These are phyloP conservation scores for Arctostaphylos glauca DNA, from an alignment of 148 eudicot species.

Conservation along the genomic window DNA sequence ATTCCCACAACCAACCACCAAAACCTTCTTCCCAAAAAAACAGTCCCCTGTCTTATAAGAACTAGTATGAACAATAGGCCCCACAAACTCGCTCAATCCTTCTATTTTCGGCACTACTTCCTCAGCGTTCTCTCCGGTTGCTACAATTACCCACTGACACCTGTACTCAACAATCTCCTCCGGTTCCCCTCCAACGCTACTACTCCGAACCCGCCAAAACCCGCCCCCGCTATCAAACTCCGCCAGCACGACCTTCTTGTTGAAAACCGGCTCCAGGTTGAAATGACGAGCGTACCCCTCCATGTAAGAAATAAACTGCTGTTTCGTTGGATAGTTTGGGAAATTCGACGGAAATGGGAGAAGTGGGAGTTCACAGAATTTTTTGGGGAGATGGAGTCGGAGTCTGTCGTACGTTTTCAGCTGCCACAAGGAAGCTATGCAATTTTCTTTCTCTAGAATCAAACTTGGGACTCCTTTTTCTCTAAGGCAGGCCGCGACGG, in stretches of 20 bases:
- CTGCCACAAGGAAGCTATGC: constrained; percentile 68
- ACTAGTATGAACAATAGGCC: constrained; percentile 48
- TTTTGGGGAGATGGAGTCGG: constrained; percentile 62
- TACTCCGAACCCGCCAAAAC: constrained; percentile 41
- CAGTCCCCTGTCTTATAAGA: constrained; percentile 50
- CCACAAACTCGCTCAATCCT: constrained; percentile 42
- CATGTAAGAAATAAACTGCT: constrained; percentile 52
- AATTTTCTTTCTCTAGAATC: constrained; percentile 47
- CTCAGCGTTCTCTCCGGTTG: constrained; percentile 75
- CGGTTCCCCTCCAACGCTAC: constrained; percentile 15
- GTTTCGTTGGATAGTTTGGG: constrained; percentile 62
- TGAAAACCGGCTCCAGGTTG: constrained; percentile 34
- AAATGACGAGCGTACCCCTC: constrained; percentile 41
- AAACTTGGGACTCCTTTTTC: constrained; percentile 44
- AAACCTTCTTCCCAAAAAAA: constrained; percentile 39
- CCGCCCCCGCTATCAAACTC: constrained; percentile 31
- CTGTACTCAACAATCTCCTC: constrained; percentile 30
- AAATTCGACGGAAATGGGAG: constrained; percentile 48
- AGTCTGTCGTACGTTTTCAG: constrained; percentile 60
- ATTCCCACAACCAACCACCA: constrained; percentile 82
- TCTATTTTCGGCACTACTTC: constrained; percentile 39
- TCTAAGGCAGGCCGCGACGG: constrained; percentile 51
- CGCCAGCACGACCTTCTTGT: constrained; percentile 36
- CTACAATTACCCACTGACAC: constrained; percentile 55
- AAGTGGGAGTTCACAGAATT: constrained; percentile 53